Conservation (phyloP, 225 moss, liverwort and hornwort species). For the Asterella californica region DNA sequence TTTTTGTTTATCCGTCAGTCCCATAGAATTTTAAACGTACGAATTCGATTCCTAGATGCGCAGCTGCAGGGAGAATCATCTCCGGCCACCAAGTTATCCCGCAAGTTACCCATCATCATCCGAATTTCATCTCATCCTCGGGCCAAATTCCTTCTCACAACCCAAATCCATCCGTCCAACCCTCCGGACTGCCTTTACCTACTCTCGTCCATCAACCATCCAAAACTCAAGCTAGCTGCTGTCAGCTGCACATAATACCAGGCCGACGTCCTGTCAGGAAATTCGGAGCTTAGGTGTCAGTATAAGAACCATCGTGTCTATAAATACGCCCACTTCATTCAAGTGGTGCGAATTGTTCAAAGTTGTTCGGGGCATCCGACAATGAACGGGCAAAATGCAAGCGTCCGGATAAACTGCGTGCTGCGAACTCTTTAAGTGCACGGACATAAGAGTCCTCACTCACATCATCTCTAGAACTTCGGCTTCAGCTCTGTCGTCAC, state of each 20-base stretch:
- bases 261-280: neutral
- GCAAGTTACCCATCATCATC: constrained; percentile 6
- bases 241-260: neutral
- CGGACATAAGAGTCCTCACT: neutral
- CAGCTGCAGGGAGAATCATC: constrained; percentile 10
- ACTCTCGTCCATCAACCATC: neutral
- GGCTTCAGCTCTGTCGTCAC: neutral
- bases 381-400: neutral
- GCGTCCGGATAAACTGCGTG: neutral
- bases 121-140: neutral
- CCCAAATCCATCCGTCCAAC: neutral
- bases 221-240: neutral
- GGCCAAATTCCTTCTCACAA: too few relatives aligned
- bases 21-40: neutral
- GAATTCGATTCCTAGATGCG: constrained; percentile 9
- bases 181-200: neutral
- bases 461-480: neutral
- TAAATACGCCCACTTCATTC: neutral
- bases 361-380: neutral
- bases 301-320: neutral
- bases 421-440: neutral
- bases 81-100: constrained; percentile 2
- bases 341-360: neutral
- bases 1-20: neutral
- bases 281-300: neutral